These are phyloP conservation scores for Podospora comata DNA, from an alignment of 495 filamentous ascomycete genomes.

Conservation along the genomic window DNA sequence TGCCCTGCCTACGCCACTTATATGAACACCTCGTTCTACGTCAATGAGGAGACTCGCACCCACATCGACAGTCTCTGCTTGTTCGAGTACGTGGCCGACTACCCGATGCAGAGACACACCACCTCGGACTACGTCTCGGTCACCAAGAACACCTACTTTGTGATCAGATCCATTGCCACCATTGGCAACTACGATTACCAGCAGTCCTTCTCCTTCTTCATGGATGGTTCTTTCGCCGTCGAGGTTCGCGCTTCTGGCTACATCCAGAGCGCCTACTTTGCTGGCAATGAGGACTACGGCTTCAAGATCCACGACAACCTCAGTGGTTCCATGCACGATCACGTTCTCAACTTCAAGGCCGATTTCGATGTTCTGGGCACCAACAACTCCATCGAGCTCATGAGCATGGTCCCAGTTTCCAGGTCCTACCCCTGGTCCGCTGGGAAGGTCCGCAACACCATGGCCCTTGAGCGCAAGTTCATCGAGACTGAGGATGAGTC, in stretches of 20 bases:
- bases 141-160: conserved; percentile 48
- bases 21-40: conserved; percentile 41
- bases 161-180: conserved; percentile 42
- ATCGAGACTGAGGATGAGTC: conserved; percentile 47
- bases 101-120: conserved; percentile 46
- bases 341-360: conserved; percentile 58
- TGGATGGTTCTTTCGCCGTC: conserved; percentile 53
- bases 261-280: conserved; percentile 52
- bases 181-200: conserved; percentile 51
- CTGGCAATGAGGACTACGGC: conserved; percentile 54
- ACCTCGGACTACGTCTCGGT: conserved; percentile 33
- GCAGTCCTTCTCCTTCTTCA: conserved; percentile 43
- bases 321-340: conserved; percentile 57
- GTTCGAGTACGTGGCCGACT: conserved; percentile 48
- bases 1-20: conserved; percentile 51
- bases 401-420: conserved; percentile 38
- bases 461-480: conserved; percentile 47
- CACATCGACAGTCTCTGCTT: conserved; percentile 48
- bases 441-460: conserved; percentile 50
- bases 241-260: conserved; percentile 55
- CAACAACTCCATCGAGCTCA: conserved; percentile 47
- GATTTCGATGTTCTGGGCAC: conserved; percentile 54
- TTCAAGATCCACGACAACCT: conserved; percentile 54
- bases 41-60: conserved; percentile 38
- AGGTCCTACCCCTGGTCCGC: conserved; percentile 46